These are phyloP conservation scores for Tylopilus sp. DNA, from an alignment of 768 basidiomycete genomes.

Conservation along the genomic window DNA sequence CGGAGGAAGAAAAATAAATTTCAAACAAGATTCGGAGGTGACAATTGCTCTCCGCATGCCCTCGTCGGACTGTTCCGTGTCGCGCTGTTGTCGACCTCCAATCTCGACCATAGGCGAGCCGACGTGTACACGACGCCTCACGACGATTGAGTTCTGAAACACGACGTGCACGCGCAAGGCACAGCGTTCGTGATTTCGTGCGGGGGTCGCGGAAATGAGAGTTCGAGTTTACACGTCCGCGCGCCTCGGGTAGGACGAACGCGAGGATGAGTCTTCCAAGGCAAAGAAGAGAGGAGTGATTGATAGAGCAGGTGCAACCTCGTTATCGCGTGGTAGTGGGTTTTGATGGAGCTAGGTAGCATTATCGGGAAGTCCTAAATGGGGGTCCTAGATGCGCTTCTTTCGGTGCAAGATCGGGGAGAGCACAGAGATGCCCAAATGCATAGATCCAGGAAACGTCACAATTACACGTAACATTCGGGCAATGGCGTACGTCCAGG, in stretches of 20 bases:
- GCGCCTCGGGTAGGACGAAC: not conserved
- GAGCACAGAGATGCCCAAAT: not conserved
- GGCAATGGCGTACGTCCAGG: not conserved
- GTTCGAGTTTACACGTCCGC: not conserved
- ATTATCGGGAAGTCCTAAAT: not conserved
- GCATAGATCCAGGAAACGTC: not conserved
- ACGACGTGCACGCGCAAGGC: not conserved
- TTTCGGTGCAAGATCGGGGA: not conserved
- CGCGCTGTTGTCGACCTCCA: not conserved
- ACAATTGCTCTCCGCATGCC: not conserved
- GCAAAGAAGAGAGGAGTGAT: not conserved
- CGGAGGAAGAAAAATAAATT: too few relatives aligned
- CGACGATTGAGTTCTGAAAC: constrained; percentile 8
- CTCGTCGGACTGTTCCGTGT: not conserved
- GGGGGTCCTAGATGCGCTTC: not conserved
- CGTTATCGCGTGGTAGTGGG: not conserved
- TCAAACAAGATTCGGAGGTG: not conserved
- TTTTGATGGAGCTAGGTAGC: too few relatives aligned
- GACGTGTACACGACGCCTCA: not conserved
- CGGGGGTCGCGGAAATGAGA: constrained; percentile 2
- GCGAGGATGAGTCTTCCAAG: not conserved
- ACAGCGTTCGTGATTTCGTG: constrained; percentile 1
- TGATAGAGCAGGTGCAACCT: not conserved
- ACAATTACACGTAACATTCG: not conserved
- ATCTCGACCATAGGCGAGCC: not conserved